Evolutionary conservation across 306 rosid genomes (phyloP).

Genomic region (Glycine tomentella): DNA sequence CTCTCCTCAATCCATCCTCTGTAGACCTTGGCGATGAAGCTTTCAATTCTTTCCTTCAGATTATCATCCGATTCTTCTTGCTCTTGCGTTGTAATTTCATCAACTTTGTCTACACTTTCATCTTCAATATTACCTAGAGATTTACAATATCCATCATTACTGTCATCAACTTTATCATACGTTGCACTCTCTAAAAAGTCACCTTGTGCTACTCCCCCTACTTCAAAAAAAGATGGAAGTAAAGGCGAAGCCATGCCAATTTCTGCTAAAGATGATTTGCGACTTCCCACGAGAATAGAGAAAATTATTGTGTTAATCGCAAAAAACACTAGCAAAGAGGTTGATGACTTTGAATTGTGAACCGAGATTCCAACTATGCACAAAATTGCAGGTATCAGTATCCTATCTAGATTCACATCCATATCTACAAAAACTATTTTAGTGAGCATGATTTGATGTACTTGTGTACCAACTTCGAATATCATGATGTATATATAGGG

Average conservation of each 20-base stretch:
- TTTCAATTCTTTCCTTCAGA: conserved; percentile 48
- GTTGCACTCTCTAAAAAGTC: neutral
- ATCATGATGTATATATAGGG: neutral
- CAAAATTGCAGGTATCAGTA: conserved; percentile 33
- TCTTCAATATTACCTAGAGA: neutral
- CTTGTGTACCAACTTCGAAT: conserved; percentile 7
- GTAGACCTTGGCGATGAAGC: conserved; percentile 55
- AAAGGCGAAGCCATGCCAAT: conserved; percentile 1
- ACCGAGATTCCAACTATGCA: conserved; percentile 22
- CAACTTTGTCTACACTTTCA: conserved; percentile 32
- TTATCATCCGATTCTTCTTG: conserved; percentile 42
- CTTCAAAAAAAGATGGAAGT: conserved; percentile 21
- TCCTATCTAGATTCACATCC: conserved; percentile 39
- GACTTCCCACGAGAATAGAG: conserved; percentile 39
- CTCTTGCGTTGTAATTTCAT: conserved; percentile 34
- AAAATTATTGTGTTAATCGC: conserved; percentile 48
- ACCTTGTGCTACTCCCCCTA: neutral
- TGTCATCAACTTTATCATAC: conserved; percentile 26
- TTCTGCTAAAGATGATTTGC: conserved; percentile 36
- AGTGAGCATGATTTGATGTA: neutral
- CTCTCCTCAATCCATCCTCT: conserved; percentile 54
- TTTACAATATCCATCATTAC: conserved; percentile 14
- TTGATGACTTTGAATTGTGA: conserved; percentile 29
- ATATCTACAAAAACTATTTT: neutral
- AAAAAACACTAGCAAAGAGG: conserved; percentile 47